These are phyloP conservation scores for Hippophae rhamnoides DNA, from an alignment of 306 rosid genomes.

Conservation along the genomic window DNA sequence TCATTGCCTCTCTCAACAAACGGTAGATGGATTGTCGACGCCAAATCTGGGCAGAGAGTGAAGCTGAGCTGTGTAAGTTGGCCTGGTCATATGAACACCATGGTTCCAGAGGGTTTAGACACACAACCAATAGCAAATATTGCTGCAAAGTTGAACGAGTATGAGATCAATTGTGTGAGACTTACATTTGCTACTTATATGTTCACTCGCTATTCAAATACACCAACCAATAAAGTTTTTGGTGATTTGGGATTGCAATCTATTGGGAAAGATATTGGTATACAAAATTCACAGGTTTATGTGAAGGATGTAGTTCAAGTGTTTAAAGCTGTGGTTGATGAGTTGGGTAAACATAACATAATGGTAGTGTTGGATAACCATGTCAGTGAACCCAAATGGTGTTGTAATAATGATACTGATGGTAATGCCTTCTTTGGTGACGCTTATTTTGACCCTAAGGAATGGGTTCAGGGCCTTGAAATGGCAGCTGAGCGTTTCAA, in stretches of 20 bases:
- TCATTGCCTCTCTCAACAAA: conserved; percentile 36
- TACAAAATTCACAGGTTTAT: too few relatives aligned
- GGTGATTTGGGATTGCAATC: too few relatives aligned
- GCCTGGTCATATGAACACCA: conserved; percentile 33
- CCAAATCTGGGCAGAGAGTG: conserved; percentile 19
- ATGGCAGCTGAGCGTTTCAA: conserved; percentile 27
- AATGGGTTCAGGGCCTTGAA: conserved; percentile 42
- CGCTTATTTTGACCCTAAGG: conserved; percentile 33
- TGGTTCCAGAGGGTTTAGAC: conserved; percentile 48
- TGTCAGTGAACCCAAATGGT: conserved; percentile 51
- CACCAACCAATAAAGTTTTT: conserved; percentile 1
- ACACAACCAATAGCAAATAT: conserved; percentile 25
- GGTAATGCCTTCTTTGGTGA: conserved; percentile 51
- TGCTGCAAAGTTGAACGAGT: conserved; percentile 7
- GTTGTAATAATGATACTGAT: conserved; percentile 32
- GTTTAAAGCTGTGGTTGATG: conserved; percentile 24
- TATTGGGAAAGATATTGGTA: too few relatives aligned
- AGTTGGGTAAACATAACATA: conserved; percentile 27
- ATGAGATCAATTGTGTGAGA: conserved; percentile 36
- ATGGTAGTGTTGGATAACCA: conserved; percentile 45
- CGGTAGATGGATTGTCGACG: conserved; percentile 38
- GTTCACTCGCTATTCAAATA: conserved; percentile 30
- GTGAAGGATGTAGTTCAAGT: background rate
- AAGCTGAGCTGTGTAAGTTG: conserved; percentile 34
- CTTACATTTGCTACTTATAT: conserved; percentile 38